Conservation (phyloP, 306 rosid genomes). For the Cucurbita ficifolia region DNA sequence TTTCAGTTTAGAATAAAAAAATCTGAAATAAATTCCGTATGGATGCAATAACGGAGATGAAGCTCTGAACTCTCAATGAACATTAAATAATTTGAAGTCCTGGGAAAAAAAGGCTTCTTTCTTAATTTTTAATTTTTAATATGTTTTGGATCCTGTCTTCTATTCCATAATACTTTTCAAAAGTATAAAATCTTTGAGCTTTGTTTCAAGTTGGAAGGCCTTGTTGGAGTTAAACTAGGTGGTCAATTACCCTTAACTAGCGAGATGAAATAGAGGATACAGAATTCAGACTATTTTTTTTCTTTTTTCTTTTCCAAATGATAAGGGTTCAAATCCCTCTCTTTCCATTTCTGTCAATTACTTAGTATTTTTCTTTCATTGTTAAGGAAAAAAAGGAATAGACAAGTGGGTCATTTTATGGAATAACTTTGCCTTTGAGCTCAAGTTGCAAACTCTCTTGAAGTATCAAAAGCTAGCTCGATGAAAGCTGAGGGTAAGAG, state of each 20-base stretch:
- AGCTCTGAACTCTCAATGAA: neutral
- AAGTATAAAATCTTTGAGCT: neutral
- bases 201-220: neutral
- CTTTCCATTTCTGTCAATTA: too few species aligned
- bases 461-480: too few species aligned
- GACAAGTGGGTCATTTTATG: too few species aligned
- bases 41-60: neutral
- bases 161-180: neutral
- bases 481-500: too few species aligned
- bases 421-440: too few species aligned
- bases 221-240: neutral
- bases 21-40: neutral
- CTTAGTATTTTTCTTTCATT: too few species aligned
- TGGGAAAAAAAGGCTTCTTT: neutral
- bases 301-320: too few species aligned
- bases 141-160: neutral
- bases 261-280: too few species aligned
- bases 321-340: too few species aligned
- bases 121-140: neutral
- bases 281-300: too few species aligned
- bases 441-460: too few species aligned
- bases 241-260: neutral
- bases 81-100: neutral
- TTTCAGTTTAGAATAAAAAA: neutral
- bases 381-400: too few species aligned